Evolutionary conservation across 2,329 filamentous ascomycete genomes (phyloP), one percentile per base, ranked within the genome.

Genomic region (Penicillium hesseltinei): DNA sequence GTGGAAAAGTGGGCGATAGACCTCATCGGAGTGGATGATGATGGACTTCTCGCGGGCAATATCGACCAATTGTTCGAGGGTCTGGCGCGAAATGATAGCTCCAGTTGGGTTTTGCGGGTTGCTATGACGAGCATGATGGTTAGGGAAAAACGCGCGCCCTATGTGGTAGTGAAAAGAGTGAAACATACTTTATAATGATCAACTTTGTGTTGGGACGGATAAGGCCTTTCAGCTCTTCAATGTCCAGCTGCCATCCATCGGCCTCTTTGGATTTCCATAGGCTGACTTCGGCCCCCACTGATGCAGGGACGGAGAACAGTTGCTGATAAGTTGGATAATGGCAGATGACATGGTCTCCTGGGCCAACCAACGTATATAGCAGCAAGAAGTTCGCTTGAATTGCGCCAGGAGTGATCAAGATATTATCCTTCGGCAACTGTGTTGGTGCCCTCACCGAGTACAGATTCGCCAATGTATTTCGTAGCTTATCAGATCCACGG

Each of bases 301-400:
- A 88, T 63, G 81, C 80, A 0, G 91, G 90, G 0, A 94, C 84
- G 5, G 85, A 79, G 69, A 92, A 94, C 1, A 96, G 81, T 67
- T 94, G 90, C 72, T 94, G 90, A 68, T 93, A 95, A 1, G 90
- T 92, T 13, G 92, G 91, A 69, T 92, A 90, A 58, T 94, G 88
- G 69, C 90, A 94, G 58, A 96, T 83, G 46, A 93, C 88, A 79
- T 96, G 91, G 69, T 95, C 90, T 1, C 87, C 89, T 0, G 86
- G 84, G 0, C 84, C 84, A 2, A 93, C 71, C n/a, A 95, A 78
- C 1, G 87, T 80, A 70, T 92, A 92, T 11, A 94, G 81, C 2
- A 87, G 76, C 19, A 94, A 77, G 65, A 91, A 90, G 69, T 95
- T 96, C 21, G 91, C 91, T 8, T 85, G 81, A 46, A 95, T 95